phyloP scores from a whole-genome alignment of 176 grass and related monocot species.

The Carex littledalei region DNA sequence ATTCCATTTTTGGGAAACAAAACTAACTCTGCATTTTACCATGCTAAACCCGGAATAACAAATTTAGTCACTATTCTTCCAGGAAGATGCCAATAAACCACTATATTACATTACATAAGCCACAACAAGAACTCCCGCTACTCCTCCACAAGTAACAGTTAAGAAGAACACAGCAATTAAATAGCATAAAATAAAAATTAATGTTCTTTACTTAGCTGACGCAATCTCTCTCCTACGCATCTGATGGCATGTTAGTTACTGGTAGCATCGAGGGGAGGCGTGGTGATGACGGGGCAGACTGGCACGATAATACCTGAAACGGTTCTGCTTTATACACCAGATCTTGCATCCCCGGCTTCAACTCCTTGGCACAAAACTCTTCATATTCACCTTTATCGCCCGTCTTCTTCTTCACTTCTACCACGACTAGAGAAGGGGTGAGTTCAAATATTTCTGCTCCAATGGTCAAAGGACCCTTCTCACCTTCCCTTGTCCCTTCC shows the following conservation, averaged over 20 bases:
- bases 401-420: slow-evolving; percentile 95
- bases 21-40: slow-evolving; percentile 10
- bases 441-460: slow-evolving; percentile 90
- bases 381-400: slow-evolving; percentile 82
- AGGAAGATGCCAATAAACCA: not conserved
- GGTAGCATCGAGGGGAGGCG: not conserved
- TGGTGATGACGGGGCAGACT: slow-evolving; percentile 20
- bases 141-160: not conserved
- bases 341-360: slow-evolving; percentile 85
- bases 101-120: slow-evolving; percentile 8
- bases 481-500: slow-evolving; percentile 87
- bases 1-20: slow-evolving; percentile 11
- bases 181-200: slow-evolving; percentile 12
- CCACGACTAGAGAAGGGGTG: slow-evolving; percentile 70
- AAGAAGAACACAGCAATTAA: not conserved
- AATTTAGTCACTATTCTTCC: not conserved
- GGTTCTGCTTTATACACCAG: slow-evolving; percentile 40
- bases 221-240: slow-evolving; percentile 47
- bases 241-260: slow-evolving; percentile 37
- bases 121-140: not conserved
- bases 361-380: slow-evolving; percentile 72
- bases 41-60: slow-evolving; percentile 5
- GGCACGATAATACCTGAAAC: not conserved
- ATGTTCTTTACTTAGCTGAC: slow-evolving; percentile 21
- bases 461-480: slow-evolving; percentile 82